phyloP scores from a whole-genome alignment of 495 filamentous ascomycete genomes.

The Penicillium psychrofluorescens region DNA sequence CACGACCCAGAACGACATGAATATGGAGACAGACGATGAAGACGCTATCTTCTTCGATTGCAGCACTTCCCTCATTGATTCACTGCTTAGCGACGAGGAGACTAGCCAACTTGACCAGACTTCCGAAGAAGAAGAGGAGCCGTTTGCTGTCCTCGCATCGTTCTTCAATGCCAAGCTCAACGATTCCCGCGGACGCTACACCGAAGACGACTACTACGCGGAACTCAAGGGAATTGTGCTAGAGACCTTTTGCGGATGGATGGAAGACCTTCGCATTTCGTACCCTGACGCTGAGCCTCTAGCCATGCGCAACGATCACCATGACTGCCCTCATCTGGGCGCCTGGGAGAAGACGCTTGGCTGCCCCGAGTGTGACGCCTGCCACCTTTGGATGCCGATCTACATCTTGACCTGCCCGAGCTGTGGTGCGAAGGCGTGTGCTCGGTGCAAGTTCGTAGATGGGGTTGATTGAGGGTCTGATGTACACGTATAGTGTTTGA shows the following conservation, averaged over 20 bases:
- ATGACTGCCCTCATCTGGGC: conserved; percentile 22
- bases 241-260: conserved; percentile 21
- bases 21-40: not conserved
- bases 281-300: conserved; percentile 2
- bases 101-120: not conserved
- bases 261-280: conserved; percentile 11
- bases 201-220: conserved; percentile 10
- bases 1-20: not conserved
- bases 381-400: conserved; percentile 24
- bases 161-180: conserved; percentile 20
- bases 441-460: conserved; percentile 24
- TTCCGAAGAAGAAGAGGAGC: not conserved
- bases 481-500: too few relatives aligned
- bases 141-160: conserved; percentile 14
- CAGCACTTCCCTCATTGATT: too few relatives aligned
- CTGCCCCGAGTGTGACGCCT: conserved; percentile 16
- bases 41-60: too few relatives aligned
- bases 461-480: too few relatives aligned
- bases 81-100: not conserved
- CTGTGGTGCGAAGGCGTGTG: conserved; percentile 25
- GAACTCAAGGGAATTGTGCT: conserved; percentile 25
- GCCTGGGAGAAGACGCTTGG: conserved; percentile 22
- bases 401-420: conserved; percentile 24
- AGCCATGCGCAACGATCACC: not conserved
- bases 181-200: conserved; percentile 16